Conservation (phyloP, 768 basidiomycete species). For the Suillus lakei region DNA sequence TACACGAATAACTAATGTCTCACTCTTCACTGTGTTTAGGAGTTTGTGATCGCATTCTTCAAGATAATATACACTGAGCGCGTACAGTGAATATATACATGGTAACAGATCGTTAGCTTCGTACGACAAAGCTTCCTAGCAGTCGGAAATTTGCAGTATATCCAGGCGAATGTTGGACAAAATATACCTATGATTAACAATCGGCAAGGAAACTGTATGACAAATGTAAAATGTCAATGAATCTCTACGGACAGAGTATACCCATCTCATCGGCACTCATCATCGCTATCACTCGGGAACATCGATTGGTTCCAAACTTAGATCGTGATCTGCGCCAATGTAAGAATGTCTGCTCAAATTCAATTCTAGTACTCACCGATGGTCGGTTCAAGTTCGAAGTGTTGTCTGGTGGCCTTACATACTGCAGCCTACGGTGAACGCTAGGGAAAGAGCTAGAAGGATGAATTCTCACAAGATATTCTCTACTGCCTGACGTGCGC, state of each 20-base stretch:
- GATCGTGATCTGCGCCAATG: constrained; percentile 85
- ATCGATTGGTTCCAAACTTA: constrained; percentile 77
- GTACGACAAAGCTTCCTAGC: neutral
- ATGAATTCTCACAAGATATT: no score
- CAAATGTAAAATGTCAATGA: neutral
- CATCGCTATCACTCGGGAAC: constrained; percentile 93
- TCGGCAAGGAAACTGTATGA: neutral
- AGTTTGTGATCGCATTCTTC: neutral
- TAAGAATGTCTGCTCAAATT: no score
- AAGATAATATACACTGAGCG: neutral
- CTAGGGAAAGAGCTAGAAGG: no score
- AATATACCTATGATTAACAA: neutral
- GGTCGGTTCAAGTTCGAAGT: no score
- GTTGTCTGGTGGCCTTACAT: no score
- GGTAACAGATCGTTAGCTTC: neutral
- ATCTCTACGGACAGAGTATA: neutral
- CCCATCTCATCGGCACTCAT: no score
- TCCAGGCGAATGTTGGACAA: no score
- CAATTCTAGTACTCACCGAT: no score
- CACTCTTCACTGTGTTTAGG: neutral
- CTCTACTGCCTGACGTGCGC: no score
- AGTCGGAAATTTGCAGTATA: neutral
- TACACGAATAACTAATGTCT: neutral
- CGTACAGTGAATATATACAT: neutral
- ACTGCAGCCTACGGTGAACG: no score